A percentile compares a stretch with the other conserved stretches of the same genome.
Conservation (phyloP, 2,329 filamentous ascomycete species). For the Colletotrichum gigasporum region DNA sequence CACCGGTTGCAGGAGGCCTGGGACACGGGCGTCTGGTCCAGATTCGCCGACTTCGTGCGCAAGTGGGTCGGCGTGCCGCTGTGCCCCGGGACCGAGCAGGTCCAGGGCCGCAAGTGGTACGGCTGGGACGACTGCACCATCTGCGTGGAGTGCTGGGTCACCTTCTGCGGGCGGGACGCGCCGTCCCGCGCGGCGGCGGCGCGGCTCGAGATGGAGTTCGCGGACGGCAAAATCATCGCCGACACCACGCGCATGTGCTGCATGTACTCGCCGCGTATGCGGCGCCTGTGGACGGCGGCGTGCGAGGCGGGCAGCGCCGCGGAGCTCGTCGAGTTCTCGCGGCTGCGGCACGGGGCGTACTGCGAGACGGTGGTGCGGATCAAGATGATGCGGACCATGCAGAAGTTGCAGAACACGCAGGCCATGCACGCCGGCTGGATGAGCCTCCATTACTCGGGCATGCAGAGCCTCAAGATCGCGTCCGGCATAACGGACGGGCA, state of each 20-base stretch:
- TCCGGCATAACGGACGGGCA: constrained; percentile 41
- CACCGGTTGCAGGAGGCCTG: constrained; percentile 39
- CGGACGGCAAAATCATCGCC: neutral
- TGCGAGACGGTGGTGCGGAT: constrained; percentile 23
- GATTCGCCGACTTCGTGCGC: constrained; percentile 39
- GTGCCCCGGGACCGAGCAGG: constrained; percentile 7
- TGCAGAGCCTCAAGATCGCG: constrained; percentile 39
- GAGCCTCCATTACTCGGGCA: constrained; percentile 45
- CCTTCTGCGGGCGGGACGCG: constrained; percentile 19
- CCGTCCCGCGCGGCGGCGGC: neutral
- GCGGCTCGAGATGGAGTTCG: neutral
- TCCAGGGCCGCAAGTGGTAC: constrained; percentile 20
- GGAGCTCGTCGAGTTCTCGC: neutral
- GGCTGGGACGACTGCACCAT: constrained; percentile 33
- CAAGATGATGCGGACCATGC: constrained; percentile 15
- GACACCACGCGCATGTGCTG: constrained; percentile 27
- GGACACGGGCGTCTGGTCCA: constrained; percentile 43
- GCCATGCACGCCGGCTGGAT: constrained; percentile 41
- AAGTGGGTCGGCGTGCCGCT: constrained; percentile 34
- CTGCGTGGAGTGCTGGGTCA: constrained; percentile 29
- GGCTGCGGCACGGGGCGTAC: constrained; percentile 18
- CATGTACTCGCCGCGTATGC: constrained; percentile 32
- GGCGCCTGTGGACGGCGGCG: constrained; percentile 21
- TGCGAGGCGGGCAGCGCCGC: constrained; percentile 5
- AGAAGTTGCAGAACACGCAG: constrained; percentile 29